Evolutionary conservation across 495 filamentous ascomycete genomes (phyloP), one percentile per base, ranked within the genome.

Genomic region (Neohortaea acidophila): DNA sequence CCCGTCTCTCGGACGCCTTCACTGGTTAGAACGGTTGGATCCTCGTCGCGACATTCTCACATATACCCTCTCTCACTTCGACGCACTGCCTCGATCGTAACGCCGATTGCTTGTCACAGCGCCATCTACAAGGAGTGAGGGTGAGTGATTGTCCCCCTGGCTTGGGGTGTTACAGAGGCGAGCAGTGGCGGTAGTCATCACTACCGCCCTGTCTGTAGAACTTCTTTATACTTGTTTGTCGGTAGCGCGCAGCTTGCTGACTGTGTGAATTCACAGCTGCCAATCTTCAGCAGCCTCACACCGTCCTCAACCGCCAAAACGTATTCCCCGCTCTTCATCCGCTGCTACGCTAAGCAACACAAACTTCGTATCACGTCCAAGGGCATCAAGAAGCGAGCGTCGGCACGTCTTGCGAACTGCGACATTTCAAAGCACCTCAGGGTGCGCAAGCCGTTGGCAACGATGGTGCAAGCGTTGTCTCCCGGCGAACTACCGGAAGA

Each of bases 241-340:
- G n/a, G n/a, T n/a, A n/a, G n/a, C n/a, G n/a, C n/a, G n/a, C n/a
- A n/a, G n/a, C n/a, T n/a, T n/a, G n/a, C n/a, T n/a, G n/a, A n/a
- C n/a, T n/a, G n/a, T 26, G 30, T 20, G 38, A 19, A 29, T 19
- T n/a, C 34, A 22, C 20, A 21, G 20, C 34, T 12, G 23, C 19
- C 23, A 20, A 23, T 26, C 22, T 8, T 19, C 28, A 41, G 38
- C 38, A 33, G 17, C 11, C 31, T n/a, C n/a, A n/a, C n/a, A n/a
- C n/a, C 28, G 14, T 4, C 37, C 10, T 25, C 31, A 61, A 44
- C 59, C 70, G 71, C 57, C 70, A 76, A 69, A 45, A 64, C 69
- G 69, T 70, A 75, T 71, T 76, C 74, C 44, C 70, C 70, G 61
- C 66, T 76, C 42, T 75, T 75, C 58, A 55, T 69, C 58, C 60